Base-by-base conservation (phyloP, 805 yeast species). In the Sugiyamaella chiloensis region DNA sequence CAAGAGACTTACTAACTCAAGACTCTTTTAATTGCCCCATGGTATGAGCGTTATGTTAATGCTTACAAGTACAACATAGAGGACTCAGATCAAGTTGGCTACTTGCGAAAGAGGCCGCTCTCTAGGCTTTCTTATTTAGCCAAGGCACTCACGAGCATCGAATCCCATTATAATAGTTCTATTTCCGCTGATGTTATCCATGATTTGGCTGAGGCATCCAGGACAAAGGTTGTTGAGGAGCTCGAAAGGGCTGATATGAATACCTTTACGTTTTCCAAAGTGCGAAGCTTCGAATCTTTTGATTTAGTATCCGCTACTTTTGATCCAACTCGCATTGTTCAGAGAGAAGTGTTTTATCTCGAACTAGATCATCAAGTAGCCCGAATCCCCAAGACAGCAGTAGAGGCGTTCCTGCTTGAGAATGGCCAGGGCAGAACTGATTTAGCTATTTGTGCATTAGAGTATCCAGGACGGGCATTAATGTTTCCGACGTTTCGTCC, bases 391-490 rank as follows among this genome's bases (percentile, higher is more conserved):
- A 44, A 37, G 34, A 41, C 42, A 8, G 35, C 43, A 2, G 52
- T 54, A 21, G 57, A 54, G 42, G 52, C 52, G 7, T 27, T 55
- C 11, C 26, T 54, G 12, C 27, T 52, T 12, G 31, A 29, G 27
- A 37, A 42, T 26, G 24, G 17, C 3, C 40, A 26, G 11, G 36
- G 39, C 19, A 44, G 27, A 23, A 29, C 43, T n/a, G 30, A 42
- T 35, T 43, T 57, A 20, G 60, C 52, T 1, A 29, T 57, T 12
- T 57, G 60, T 42, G 26, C 53, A 5, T 24, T 56, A 20, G 57
- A 54, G 35, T 34, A 54, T 35, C 58, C 60, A 11, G 59, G 56
- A 21, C 37, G 57, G 23, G 52, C 55, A 5, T 39, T 56, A 16
- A 35, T 56, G 42, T 56, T 56, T 45, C 60, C 60, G 9, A 29